Evolutionary conservation across 2,329 filamentous ascomycete species (phyloP).

Genomic region (Colletotrichum australisinense): DNA sequence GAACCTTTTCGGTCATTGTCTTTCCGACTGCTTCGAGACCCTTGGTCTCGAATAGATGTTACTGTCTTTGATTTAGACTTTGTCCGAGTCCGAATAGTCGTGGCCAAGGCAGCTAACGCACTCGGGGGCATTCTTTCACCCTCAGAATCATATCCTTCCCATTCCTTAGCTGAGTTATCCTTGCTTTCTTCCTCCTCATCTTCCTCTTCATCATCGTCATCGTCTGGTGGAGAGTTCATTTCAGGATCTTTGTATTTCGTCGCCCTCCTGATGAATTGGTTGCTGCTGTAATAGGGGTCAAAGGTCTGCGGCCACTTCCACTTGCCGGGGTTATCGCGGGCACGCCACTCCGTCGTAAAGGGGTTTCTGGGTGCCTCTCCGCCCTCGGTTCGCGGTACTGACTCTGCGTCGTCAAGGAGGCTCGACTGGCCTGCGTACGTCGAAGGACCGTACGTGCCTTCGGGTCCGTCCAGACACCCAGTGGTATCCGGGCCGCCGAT

Average conservation of each 20-base stretch:
- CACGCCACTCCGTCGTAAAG: constrained; percentile 34
- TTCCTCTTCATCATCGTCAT: constrained; percentile 30
- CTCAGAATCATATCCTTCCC: not conserved
- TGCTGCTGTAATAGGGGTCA: constrained; percentile 31
- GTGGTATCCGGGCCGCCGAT: constrained; percentile 4
- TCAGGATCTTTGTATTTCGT: constrained; percentile 13
- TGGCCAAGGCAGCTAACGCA: not conserved
- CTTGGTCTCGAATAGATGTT: no score
- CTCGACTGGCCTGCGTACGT: not conserved
- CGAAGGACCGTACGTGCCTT: constrained; percentile 17
- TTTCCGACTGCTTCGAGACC: not conserved
- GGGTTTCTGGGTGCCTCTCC: constrained; percentile 29
- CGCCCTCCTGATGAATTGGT: constrained; percentile 30
- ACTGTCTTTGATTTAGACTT: not conserved
- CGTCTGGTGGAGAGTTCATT: not conserved
- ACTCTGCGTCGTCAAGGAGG: not conserved
- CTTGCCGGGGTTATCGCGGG: not conserved
- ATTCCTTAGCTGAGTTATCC: not conserved
- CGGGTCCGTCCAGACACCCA: constrained; percentile 8
- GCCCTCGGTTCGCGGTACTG: constrained; percentile 16
- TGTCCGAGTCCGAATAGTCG: not conserved
- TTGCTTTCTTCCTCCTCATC: not conserved
- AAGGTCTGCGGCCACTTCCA: constrained; percentile 2
- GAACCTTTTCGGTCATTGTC: not conserved
- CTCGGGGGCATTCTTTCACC: not conserved